Percentiles rank a stretch among this genome's conserved stretches.
phyloP scores from a whole-genome alignment of 2,329 filamentous ascomycete species.

The Curvularia sp. region DNA sequence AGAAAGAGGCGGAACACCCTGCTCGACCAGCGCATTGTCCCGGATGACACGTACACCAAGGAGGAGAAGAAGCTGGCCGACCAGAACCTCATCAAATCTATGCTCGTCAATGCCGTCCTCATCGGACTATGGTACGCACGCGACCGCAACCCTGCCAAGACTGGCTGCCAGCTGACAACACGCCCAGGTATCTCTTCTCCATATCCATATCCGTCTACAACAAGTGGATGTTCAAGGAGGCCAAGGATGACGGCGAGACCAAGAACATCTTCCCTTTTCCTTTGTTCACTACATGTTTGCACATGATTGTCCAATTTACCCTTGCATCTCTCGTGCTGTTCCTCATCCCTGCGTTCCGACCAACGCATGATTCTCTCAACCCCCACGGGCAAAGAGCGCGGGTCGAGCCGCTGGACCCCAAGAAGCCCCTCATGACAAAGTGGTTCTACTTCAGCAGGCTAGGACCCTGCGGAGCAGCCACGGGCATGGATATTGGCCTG shows the following conservation, averaged over 20 bases:
- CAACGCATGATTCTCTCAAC: constrained; percentile 58
- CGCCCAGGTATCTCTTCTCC: constrained; percentile 74
- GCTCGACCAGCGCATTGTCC: constrained; percentile 73
- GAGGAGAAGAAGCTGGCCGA: constrained; percentile 80
- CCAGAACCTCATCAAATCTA: constrained; percentile 70
- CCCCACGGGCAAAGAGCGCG: constrained; percentile 38
- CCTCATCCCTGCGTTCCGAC: constrained; percentile 81
- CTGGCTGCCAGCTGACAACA: constrained; percentile 22
- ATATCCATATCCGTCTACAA: constrained; percentile 84
- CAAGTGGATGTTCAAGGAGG: constrained; percentile 96
- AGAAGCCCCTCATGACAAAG: constrained; percentile 76
- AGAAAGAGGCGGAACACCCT: constrained; percentile 72
- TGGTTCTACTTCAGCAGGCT: constrained; percentile 92
- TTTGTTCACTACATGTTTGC: constrained; percentile 90
- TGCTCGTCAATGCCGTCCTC: constrained; percentile 77
- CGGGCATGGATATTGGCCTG: constrained; percentile 92
- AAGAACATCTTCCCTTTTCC: constrained; percentile 83
- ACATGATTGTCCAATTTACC: constrained; percentile 91
- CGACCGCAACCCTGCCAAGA: neutral
- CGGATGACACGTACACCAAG: constrained; percentile 62
- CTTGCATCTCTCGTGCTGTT: constrained; percentile 80
- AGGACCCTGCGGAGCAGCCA: constrained; percentile 88
- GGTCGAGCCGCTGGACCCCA: constrained; percentile 45
- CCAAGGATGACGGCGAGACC: constrained; percentile 45
- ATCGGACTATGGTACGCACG: constrained; percentile 77